Evolutionary conservation across 2,329 filamentous ascomycete species (phyloP), one percentile per base, ranked within the genome.

Genomic region (Calonectria multiphialidica): DNA sequence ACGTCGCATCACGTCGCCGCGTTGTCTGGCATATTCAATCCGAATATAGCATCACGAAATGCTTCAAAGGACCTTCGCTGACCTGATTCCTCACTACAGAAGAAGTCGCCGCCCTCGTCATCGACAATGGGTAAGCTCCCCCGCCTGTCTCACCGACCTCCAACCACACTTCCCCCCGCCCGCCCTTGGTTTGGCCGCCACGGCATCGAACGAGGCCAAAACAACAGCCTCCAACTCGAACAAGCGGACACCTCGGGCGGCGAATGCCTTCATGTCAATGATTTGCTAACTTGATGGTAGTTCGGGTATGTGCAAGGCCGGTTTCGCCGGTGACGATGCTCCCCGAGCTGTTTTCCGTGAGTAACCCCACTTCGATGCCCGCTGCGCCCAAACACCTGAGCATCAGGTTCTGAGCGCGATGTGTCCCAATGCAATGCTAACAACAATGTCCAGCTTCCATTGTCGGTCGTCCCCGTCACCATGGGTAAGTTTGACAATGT

Each of bases 221-320:
- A 71, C 23, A 73, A 68, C 55, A 71, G 71, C 70, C 68, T 73
- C 35, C 47, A 67, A 63, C 62, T 25, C 9, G 25, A 35, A n/a
- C 37, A 57, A 35, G 50, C 44, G 25, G 45, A 62, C 55, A 21
- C 42, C n/a, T 42, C 21, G 49, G 25, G 64, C 15, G 33, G n/a
- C 40, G 44, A 21, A 23, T 12, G 25, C 21, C 30, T 55, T 50
- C 37, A n/a, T 70, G 18, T 23, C 21, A 33, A 42, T 30, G 25
- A 59, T 40, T 61, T 70, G 77, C 87, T 89, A 79, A 89, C 84
- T 75, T 79, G 70, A 79, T 72, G 83, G 77, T 87, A 98, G 96
- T 93, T 98, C 97, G 89, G 97, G 97, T 93, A 98, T 99, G 97
- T 99, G 97, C 91, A 99, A 99, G 92, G 97, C 97, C 94, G 97